phyloP scores from a whole-genome alignment of 495 filamentous ascomycete species.

The Aspergillus heteromorphus region DNA sequence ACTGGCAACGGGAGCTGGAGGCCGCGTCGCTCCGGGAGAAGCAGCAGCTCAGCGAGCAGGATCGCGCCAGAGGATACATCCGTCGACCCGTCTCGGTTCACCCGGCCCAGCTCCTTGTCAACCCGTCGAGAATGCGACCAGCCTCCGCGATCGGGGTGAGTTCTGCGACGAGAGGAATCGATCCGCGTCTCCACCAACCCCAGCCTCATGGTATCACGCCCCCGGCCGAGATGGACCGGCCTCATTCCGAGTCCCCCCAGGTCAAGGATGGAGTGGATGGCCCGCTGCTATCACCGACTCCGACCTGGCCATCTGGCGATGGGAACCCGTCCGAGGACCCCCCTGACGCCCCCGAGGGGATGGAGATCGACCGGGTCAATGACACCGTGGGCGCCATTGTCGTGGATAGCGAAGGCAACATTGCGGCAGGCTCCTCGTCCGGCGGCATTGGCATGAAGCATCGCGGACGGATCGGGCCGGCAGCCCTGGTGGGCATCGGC shows the following conservation, averaged over 20 bases:
- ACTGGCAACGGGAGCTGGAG: conserved; percentile 72
- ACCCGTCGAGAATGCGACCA: conserved; percentile 5
- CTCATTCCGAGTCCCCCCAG: background rate
- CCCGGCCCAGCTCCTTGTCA: conserved; percentile 12
- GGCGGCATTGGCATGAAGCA: conserved; percentile 99
- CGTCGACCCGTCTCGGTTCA: conserved; percentile 14
- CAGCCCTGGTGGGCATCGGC: conserved; percentile 86
- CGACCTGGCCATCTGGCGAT: background rate
- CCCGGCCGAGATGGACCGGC: background rate
- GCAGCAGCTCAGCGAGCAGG: conserved; percentile 14
- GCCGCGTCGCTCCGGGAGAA: conserved; percentile 38
- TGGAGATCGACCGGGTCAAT: conserved; percentile 54
- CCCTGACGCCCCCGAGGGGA: background rate
- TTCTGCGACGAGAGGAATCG: background rate
- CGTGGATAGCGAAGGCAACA: conserved; percentile 75
- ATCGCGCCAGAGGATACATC: conserved; percentile 9
- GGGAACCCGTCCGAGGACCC: background rate
- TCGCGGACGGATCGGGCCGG: conserved; percentile 81
- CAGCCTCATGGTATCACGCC: background rate
- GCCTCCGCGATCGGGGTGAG: background rate
- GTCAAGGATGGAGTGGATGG: conserved; percentile 9
- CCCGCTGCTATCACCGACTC: background rate
- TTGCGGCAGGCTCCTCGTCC: conserved; percentile 95
- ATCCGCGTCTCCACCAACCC: background rate
- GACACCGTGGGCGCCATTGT: conserved; percentile 96